Evolutionary conservation across 2,329 filamentous ascomycete genomes (phyloP).

Genomic region (Phaeophleospora eucalypticola): DNA sequence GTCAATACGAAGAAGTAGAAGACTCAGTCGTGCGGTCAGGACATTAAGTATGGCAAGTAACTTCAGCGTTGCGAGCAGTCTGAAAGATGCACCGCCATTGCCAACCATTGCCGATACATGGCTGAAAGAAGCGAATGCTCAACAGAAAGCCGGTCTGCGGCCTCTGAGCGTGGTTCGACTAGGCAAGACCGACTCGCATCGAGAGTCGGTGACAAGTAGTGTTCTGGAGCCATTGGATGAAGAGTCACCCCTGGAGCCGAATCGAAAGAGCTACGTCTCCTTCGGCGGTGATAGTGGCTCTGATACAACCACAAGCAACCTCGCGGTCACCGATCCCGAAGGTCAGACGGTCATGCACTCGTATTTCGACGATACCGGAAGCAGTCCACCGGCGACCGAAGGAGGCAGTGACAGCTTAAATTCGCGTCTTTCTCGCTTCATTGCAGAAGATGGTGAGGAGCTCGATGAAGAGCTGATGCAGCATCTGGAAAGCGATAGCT

Average conservation of each 20-base stretch:
- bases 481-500: conserved; percentile 87
- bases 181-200: conserved; percentile 58
- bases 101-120: conserved; percentile 93
- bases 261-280: conserved; percentile 94
- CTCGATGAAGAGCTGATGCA: conserved; percentile 83
- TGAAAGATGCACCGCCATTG: conserved; percentile 89
- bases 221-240: conserved; percentile 87
- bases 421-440: conserved; percentile 75
- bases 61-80: conserved; percentile 84
- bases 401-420: conserved; percentile 62
- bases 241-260: conserved; percentile 79
- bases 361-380: conserved; percentile 78
- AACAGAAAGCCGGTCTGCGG: conserved; percentile 46
- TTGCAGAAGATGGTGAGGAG: conserved; percentile 88
- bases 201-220: conserved; percentile 85
- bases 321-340: conserved; percentile 74
- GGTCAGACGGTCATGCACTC: conserved; percentile 66
- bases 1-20: conserved; percentile 83
- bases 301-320: conserved; percentile 59
- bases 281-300: conserved; percentile 69
- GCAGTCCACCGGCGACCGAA: conserved; percentile 55
- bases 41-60: conserved; percentile 92
- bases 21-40: conserved; percentile 87
- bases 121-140: conserved; percentile 60
- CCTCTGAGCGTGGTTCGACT: conserved; percentile 59